These are phyloP conservation scores for Ensete ventricosum DNA, from an alignment of 176 grass and related monocot genomes.

Conservation along the genomic window DNA sequence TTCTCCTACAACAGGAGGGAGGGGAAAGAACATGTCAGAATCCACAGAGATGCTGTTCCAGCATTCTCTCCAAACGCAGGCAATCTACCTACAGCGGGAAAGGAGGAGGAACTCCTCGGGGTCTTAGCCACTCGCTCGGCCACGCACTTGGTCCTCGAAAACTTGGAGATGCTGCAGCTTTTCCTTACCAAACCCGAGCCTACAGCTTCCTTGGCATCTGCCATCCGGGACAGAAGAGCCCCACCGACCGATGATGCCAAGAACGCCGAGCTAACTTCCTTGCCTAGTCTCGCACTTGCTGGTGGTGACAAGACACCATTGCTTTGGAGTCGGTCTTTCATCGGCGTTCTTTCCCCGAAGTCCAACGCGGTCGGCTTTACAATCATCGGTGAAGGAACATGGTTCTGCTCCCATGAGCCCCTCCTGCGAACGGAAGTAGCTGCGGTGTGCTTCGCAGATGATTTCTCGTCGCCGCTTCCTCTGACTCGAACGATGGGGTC, in stretches of 20 bases:
- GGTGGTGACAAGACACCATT: background rate
- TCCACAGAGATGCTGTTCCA: background rate
- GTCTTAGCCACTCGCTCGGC: slow-evolving; percentile 36
- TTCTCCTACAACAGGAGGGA: slow-evolving; percentile 46
- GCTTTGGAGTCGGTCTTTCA: slow-evolving; percentile 28
- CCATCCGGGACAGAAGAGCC: background rate
- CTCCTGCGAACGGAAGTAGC: slow-evolving; percentile 24
- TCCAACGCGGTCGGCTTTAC: slow-evolving; percentile 53
- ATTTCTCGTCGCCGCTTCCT: too few species aligned
- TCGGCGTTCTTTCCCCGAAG: slow-evolving; percentile 62
- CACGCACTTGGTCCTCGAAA: slow-evolving; percentile 45
- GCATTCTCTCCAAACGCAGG: background rate
- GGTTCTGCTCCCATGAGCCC: slow-evolving; percentile 50
- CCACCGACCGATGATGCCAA: slow-evolving; percentile 6
- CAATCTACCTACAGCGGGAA: slow-evolving; percentile 31
- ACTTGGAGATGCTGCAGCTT: slow-evolving; percentile 42
- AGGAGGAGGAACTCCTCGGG: slow-evolving; percentile 44
- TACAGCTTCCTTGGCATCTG: slow-evolving; percentile 9
- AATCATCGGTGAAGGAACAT: background rate
- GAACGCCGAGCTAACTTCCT: background rate
- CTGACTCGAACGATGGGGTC: slow-evolving; percentile 29
- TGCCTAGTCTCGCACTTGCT: background rate
- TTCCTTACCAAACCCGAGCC: slow-evolving; percentile 35
- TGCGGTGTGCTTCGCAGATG: too few species aligned
- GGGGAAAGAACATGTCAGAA: slow-evolving; percentile 1